Evolutionary conservation across 1,284 basidiomycete genomes (phyloP).

Genomic region (Trichosporon coremiiforme): DNA sequence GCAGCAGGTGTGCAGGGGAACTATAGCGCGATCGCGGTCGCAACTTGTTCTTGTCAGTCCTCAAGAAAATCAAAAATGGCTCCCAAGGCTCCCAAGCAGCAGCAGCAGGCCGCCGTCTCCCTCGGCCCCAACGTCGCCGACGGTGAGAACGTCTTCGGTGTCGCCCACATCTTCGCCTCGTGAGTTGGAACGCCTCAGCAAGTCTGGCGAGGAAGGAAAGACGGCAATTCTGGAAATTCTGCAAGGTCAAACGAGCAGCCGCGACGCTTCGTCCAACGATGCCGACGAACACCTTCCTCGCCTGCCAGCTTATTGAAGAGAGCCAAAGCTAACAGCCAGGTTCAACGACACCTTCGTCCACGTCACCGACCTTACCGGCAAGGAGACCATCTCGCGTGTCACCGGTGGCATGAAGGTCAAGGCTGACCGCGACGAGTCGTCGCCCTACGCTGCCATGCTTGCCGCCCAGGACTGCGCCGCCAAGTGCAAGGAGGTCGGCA

Average conservation of each 20-base stretch:
- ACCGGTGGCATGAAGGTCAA: slow-evolving; percentile 99
- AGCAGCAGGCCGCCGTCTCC: slow-evolving; percentile 75
- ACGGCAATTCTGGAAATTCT: not conserved
- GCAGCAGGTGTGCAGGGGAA: not conserved
- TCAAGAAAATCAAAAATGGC: slow-evolving; percentile 36
- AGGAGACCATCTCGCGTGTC: slow-evolving; percentile 97
- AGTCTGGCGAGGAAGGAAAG: not conserved
- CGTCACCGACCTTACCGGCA: slow-evolving; percentile 97
- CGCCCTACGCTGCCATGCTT: slow-evolving; percentile 97
- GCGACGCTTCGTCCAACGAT: not conserved
- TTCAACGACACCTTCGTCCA: slow-evolving; percentile 99
- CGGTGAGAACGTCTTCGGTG: slow-evolving; percentile 92
- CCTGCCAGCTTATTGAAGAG: not conserved
- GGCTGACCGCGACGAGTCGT: slow-evolving; percentile 99
- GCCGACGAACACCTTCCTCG: not conserved
- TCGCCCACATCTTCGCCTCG: slow-evolving; percentile 94
- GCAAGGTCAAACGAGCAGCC: not conserved
- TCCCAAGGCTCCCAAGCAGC: slow-evolving; percentile 59
- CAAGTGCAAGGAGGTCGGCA: slow-evolving; percentile 97
- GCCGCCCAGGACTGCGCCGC: slow-evolving; percentile 95
- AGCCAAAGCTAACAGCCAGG: slow-evolving; percentile 33
- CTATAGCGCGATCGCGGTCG: not conserved
- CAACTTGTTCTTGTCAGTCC: slow-evolving; percentile 15
- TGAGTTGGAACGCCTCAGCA: slow-evolving; percentile 39
- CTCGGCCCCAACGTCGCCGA: slow-evolving; percentile 93